Evolutionary conservation across 2,329 filamentous ascomycete species (phyloP), one percentile per base, ranked within the genome.

Genomic region (Fusarium praegraminearum): DNA sequence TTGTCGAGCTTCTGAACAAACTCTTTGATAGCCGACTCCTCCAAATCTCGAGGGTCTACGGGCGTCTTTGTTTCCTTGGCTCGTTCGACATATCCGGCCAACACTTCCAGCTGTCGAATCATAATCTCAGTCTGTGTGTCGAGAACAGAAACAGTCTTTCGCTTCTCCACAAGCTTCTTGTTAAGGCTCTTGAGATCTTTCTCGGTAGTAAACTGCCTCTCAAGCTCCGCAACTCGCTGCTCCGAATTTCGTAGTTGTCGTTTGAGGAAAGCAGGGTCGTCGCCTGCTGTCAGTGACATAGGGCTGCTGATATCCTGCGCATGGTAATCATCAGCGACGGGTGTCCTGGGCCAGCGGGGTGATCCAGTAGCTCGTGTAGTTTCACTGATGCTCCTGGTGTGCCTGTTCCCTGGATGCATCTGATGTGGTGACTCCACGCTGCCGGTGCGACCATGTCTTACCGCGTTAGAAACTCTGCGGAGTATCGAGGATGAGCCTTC

Each of bases 61-160:
- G 93, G 90, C 56, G 91, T 89, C 76, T 92, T 92, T 47, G 88
- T 92, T 69, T 93, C 90, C 81, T 97, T 98, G 57, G 93, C 94
- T 54, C 89, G 89, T 77, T 95, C 92, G 22, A 98, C 89, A 77
- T 96, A 95, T 46, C 94, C 93, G 6, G 93, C 94, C 75, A 98
- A 87, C 38, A 95, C 91, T 76, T 97, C 93, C 20, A 98, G 84
- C 79, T 98, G 94, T 41, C 93, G 91, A 75, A 98, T 93, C 81
- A 97, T 95, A 78, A 98, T 94, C 80, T 98, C 95, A 52, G 94
- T 93, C 80, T 98, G 93, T 1, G 94, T 95, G 78, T 98, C 95
- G 53, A 98, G 84, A 20, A 97, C 92, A 9, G 95, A 95, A 78
- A 99, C 96, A 0, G 96, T 98, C 75, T 97, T 97, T 62, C 96